Evolutionary conservation across 352 stramenopile species (phyloP).

Genomic region (Phytophthora nicotianae): DNA sequence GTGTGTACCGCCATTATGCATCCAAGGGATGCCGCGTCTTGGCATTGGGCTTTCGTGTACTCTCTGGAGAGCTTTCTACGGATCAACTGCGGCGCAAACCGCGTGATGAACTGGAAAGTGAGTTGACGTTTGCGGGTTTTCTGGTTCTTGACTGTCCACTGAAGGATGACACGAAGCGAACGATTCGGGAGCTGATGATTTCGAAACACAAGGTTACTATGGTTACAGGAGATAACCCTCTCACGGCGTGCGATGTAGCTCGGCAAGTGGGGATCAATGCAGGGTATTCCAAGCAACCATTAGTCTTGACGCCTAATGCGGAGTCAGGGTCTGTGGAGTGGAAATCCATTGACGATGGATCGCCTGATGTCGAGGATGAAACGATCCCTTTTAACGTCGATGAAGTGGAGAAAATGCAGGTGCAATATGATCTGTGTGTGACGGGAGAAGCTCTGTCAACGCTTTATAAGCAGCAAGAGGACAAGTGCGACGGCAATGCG

Average conservation of each 20-base stretch:
- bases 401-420: slow-evolving; percentile 59
- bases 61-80: slow-evolving; percentile 63
- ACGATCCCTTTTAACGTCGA: slow-evolving; percentile 64
- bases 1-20: slow-evolving; percentile 82
- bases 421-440: slow-evolving; percentile 87
- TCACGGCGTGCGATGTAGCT: slow-evolving; percentile 98
- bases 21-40: slow-evolving; percentile 92
- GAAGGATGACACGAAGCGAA: slow-evolving; percentile 96
- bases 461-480: slow-evolving; percentile 39
- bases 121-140: slow-evolving; percentile 97
- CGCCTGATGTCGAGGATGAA: slow-evolving; percentile 91
- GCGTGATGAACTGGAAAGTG: slow-evolving; percentile 90
- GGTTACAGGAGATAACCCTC: slow-evolving; percentile 98
- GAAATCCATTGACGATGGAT: slow-evolving; percentile 85
- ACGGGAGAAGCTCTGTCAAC: slow-evolving; percentile 72
- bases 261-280: slow-evolving; percentile 96
- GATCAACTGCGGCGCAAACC: slow-evolving; percentile 75
- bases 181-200: slow-evolving; percentile 93
- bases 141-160: slow-evolving; percentile 87
- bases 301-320: slow-evolving; percentile 66
- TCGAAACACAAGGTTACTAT: slow-evolving; percentile 95
- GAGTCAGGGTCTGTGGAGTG: slow-evolving; percentile 59
- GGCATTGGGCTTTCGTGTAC: slow-evolving; percentile 94
- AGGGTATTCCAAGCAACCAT: slow-evolving; percentile 71
- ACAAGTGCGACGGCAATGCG: slow-evolving; percentile 20